Base-by-base conservation (phyloP, 177 flowering plant genomes). In the Vitis hybrid region DNA sequence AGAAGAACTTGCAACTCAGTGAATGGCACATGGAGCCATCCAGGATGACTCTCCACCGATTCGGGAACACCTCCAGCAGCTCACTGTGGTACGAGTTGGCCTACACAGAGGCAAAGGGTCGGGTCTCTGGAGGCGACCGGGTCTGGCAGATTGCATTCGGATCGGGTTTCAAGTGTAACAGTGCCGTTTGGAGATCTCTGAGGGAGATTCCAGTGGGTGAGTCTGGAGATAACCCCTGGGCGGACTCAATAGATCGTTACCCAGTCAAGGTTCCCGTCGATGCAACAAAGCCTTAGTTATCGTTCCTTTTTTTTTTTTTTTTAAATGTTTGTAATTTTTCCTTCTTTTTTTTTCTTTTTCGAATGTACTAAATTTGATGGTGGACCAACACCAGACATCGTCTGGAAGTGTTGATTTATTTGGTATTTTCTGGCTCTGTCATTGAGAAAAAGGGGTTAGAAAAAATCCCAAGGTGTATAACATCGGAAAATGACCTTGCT, bases 101-200 rank as follows among this genome's bases (percentile, higher is more conserved):
- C 1, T 94, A 94, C 68, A 80, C 89, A 2, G 98, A 94, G 71
- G 92, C 94, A 0, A 92, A 92, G 71, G 97, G 94, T 1, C 73
- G 98, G 75, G 88, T 94, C 12, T 10, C 60, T 1, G 32, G 78
- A 0, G 97, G 97, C 0, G 88, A 91, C 75, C 80, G 98, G 72
- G 84, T 91, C 3, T 94, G 98, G 97, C 98, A 94, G 82, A 92
- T 94, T 17, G 97, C 97, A 0, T 94, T 94, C 64, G 98, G 98
- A 58, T 90, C 97, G 7, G 98, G 97, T 18, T 94, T 94, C 75
- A 94, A 94, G 81, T 94, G 98, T 66, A 94, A 94, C 75, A 92
- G 97, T 56, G 97, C 98, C 1, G 98, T 94, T 12, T 94, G 98
- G 98, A 85, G 72, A 55, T 85, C 98, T 0, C 81, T 92, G n/a